These are phyloP conservation scores for Posidonia oceanica DNA, from an alignment of 116 monocot species.

Conservation along the genomic window DNA sequence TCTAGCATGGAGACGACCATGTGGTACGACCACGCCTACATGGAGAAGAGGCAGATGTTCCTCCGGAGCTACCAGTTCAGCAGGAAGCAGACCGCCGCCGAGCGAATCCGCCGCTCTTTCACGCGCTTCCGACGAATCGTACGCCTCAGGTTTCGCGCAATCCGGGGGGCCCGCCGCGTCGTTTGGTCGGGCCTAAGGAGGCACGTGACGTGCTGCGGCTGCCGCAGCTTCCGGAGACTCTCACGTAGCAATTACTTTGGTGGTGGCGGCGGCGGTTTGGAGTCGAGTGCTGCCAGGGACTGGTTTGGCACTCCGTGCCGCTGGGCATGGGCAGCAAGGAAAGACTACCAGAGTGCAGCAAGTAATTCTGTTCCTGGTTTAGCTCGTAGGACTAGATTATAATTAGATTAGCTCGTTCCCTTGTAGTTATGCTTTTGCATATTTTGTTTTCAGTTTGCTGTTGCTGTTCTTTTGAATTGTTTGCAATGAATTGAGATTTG, in stretches of 20 bases:
- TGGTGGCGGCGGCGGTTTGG: neutral
- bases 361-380: too few species aligned
- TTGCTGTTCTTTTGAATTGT: too few species aligned
- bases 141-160: constrained; percentile 28
- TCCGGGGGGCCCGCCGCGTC: constrained; percentile 20
- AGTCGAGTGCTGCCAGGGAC: constrained; percentile 3
- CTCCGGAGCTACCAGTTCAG: constrained; percentile 70
- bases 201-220: neutral
- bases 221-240: constrained; percentile 1
- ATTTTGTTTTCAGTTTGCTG: too few species aligned
- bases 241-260: too few species aligned
- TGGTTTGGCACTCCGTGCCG: constrained; percentile 10
- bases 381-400: too few species aligned
- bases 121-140: constrained; percentile 22
- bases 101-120: constrained; percentile 14
- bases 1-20: neutral
- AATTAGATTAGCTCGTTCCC: too few species aligned
- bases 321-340: neutral
- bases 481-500: too few species aligned
- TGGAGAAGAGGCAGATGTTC: constrained; percentile 57
- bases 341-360: too few species aligned
- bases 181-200: constrained; percentile 21
- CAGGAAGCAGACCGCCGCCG: constrained; percentile 23
- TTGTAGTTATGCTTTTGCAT: too few species aligned
- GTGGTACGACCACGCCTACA: constrained; percentile 15